phyloP scores from a whole-genome alignment of 2,329 filamentous ascomycete species.

The Xylaria sp. region DNA sequence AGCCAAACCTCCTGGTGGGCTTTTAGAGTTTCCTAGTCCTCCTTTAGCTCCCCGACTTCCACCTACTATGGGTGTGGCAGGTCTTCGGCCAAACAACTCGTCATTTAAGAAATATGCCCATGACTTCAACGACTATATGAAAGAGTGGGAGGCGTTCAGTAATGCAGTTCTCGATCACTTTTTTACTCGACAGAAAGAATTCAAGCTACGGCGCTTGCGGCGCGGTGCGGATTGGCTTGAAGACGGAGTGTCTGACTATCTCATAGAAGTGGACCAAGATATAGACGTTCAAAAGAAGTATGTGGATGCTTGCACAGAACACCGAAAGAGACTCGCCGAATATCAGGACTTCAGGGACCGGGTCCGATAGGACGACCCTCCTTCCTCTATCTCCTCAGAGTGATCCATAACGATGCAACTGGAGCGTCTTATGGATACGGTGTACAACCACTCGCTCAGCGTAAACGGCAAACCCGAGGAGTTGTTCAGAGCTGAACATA shows the following conservation, averaged over 20 bases:
- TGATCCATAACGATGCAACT: background rate
- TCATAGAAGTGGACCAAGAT: constrained; percentile 72
- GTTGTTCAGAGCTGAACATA: background rate
- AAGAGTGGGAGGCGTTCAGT: constrained; percentile 63
- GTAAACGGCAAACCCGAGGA: background rate
- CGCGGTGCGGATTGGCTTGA: constrained; percentile 62
- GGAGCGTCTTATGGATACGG: background rate
- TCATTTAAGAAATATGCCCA: constrained; percentile 64
- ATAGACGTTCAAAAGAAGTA: constrained; percentile 70
- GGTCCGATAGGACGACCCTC: constrained; percentile 50
- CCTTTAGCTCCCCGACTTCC: constrained; percentile 64
- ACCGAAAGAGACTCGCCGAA: constrained; percentile 68
- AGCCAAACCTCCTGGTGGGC: constrained; percentile 48
- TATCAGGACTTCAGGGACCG: constrained; percentile 63
- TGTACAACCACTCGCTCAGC: background rate
- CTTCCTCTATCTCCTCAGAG: constrained; percentile 2
- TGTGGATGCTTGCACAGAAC: constrained; percentile 67
- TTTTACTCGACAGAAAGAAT: constrained; percentile 59
- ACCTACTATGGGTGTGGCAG: constrained; percentile 55
- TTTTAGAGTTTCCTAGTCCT: constrained; percentile 59
- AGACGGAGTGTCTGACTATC: constrained; percentile 65
- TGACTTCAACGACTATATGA: constrained; percentile 66
- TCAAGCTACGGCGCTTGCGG: constrained; percentile 53
- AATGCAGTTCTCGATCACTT: constrained; percentile 67
- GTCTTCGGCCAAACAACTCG: constrained; percentile 56